Base-by-base conservation (phyloP, 192 early-diverging fungal species). In the Backusella sp. region DNA sequence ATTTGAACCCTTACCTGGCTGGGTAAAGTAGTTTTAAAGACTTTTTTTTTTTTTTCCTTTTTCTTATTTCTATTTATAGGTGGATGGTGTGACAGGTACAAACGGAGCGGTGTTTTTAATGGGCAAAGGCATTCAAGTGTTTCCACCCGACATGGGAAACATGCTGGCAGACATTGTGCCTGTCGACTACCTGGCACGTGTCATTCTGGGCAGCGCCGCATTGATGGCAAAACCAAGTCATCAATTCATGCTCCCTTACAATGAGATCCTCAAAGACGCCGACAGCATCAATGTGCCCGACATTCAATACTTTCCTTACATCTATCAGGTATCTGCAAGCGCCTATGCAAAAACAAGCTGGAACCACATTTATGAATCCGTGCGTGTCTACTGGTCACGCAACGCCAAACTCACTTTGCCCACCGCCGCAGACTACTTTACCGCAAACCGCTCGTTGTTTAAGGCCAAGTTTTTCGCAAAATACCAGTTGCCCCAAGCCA, bases 81-180 rank as follows among this genome's bases (percentile, higher is more conserved):
- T 77, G 4, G 81, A 83, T 76, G 81, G 81, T 21, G 71, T 83
- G 28, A 77, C 81, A 6, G 81, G 81, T 68, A 74, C 75, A 26
- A 76, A 79, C 68, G 76, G 69, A 15, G 42, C 66, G 2, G 42
- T 83, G 3, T 74, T 77, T 19, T 70, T 83, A 39, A 77, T 76
- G 32, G 82, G 82, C 11, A 72, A 75, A n/a, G 82, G 82, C 6
- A 73, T 77, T 35, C 77, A 76, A 44, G 68, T 67, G 1, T 71
- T 83, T 46, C 78, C 73, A 11, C 73, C 77, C 6, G 75, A 75
- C 30, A 73, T 73, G 66, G 76, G 78, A 2, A 69, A 80, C 23
- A 36, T 49, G 17, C 28, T 56, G 6, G 82, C 82, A 32, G 82
- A 83, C 39, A 80, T 83, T 52, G 76, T 83, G 12, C 82, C 82